Conservation (phyloP, 495 filamentous ascomycete genomes). For the Cryomyces minteri region DNA sequence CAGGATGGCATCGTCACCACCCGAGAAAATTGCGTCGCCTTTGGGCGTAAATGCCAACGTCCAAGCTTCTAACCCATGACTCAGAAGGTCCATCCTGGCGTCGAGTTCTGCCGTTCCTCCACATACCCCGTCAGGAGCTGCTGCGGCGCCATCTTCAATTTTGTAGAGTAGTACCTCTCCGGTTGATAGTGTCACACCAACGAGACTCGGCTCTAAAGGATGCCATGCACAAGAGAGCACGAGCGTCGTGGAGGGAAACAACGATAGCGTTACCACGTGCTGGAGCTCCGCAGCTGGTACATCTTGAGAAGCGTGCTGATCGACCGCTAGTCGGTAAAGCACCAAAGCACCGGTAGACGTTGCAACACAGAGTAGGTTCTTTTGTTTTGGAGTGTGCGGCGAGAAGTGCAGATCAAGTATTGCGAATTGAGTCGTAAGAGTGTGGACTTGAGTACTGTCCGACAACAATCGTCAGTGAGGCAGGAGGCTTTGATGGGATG, state of each 20-base stretch:
- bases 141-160: not conserved
- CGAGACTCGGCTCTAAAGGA: conserved; percentile 25
- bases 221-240: conserved; percentile 58
- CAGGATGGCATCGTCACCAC: conserved; percentile 43
- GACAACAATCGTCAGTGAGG: not conserved
- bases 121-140: not conserved
- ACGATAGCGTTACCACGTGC: conserved; percentile 20
- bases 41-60: conserved; percentile 32
- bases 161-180: conserved; percentile 27
- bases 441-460: not conserved
- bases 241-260: conserved; percentile 29
- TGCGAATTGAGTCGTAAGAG: conserved; percentile 28
- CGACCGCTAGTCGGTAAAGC: conserved; percentile 32
- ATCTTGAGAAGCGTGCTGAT: not conserved
- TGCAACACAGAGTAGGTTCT: conserved; percentile 42
- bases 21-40: conserved; percentile 32
- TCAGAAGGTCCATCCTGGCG: not conserved
- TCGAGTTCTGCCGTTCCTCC: not conserved
- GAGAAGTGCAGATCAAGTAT: conserved; percentile 79
- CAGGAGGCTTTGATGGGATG: not conserved
- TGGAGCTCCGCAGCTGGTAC: conserved; percentile 5
- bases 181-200: conserved; percentile 53
- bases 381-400: conserved; percentile 23
- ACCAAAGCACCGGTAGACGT: conserved; percentile 52
- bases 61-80: conserved; percentile 47